Conservation (phyloP, 306 rosid genomes). For the Cucurbita pepo region DNA sequence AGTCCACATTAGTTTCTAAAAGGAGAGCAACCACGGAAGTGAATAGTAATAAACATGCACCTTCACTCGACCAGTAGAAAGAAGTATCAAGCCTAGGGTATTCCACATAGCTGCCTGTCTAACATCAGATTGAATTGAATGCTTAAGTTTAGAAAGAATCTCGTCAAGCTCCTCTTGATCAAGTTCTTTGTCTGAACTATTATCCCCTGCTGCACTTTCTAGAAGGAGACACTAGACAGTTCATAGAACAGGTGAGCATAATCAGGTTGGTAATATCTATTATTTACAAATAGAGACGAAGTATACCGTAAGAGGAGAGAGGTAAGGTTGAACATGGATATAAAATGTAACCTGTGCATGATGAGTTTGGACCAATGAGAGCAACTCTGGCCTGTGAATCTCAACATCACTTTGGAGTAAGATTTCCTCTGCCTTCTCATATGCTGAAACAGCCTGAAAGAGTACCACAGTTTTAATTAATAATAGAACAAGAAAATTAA, state of each 20-base stretch:
- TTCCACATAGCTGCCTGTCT: conserved; percentile 93
- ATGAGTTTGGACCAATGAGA: conserved; percentile 78
- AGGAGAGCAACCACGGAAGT: conserved; percentile 1
- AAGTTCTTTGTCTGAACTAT: conserved; percentile 63
- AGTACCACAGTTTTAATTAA: conserved; percentile 5
- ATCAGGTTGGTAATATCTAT: conserved; percentile 9
- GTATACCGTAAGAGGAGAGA: not conserved
- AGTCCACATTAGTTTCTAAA: conserved; percentile 15
- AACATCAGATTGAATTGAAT: conserved; percentile 61
- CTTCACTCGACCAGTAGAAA: conserved; percentile 73
- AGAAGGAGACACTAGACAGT: conserved; percentile 63
- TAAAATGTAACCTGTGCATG: conserved; percentile 75
- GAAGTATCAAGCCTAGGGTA: conserved; percentile 73
- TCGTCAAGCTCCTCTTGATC: conserved; percentile 71
- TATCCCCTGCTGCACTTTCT: conserved; percentile 61
- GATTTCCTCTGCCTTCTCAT: conserved; percentile 85
- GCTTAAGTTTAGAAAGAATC: conserved; percentile 55
- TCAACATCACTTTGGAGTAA: conserved; percentile 62
- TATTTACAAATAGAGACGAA: not conserved
- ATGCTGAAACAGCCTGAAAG: conserved; percentile 57
- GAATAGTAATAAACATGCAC: conserved; percentile 17
- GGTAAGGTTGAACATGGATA: not conserved
- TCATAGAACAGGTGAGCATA: conserved; percentile 25
- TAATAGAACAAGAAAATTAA: not conserved
- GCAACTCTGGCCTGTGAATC: conserved; percentile 66